These are phyloP conservation scores for Alternaria triticimaculans DNA, from an alignment of 2,329 filamentous ascomycete species.

Conservation along the genomic window DNA sequence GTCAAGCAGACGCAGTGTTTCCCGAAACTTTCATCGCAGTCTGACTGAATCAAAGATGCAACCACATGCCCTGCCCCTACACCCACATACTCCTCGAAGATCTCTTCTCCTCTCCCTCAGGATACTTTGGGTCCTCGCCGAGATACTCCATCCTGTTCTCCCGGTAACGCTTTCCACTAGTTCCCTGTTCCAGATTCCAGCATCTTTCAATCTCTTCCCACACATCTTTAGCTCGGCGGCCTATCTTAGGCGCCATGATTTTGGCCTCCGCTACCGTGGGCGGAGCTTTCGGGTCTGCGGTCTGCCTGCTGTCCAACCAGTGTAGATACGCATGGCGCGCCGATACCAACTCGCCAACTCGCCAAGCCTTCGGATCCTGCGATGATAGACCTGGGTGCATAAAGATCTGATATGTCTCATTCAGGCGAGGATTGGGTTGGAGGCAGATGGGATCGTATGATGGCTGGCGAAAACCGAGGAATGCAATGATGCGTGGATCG, in stretches of 20 bases:
- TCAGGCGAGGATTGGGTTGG: background rate
- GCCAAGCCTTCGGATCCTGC: slow-evolving; percentile 2
- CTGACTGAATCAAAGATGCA: background rate
- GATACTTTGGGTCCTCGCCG: slow-evolving; percentile 15
- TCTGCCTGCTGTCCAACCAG: slow-evolving; percentile 19
- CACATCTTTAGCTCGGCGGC: slow-evolving; percentile 14
- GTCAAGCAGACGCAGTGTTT: background rate
- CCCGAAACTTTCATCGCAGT: background rate
- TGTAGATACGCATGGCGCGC: slow-evolving; percentile 24
- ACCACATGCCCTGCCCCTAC: background rate
- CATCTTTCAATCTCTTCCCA: slow-evolving; percentile 19
- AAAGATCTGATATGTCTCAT: slow-evolving; percentile 18
- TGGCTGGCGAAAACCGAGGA: slow-evolving; percentile 15
- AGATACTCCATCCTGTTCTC: slow-evolving; percentile 13
- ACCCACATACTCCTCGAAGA: slow-evolving; percentile 14
- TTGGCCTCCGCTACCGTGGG: slow-evolving; percentile 18
- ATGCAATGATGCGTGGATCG: slow-evolving; percentile 12
- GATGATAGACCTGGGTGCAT: slow-evolving; percentile 4
- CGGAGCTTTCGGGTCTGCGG: slow-evolving; percentile 6
- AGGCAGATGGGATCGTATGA: slow-evolving; percentile 1
- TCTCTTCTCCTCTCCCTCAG: background rate
- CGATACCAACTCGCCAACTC: slow-evolving; percentile 18
- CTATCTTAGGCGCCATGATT: slow-evolving; percentile 5
- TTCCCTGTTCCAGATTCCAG: slow-evolving; percentile 21
- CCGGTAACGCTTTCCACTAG: slow-evolving; percentile 3